Evolutionary conservation across 331 rosid species (phyloP), one percentile per base, ranked within the genome.

Genomic region (Pyracantha coccinea): DNA sequence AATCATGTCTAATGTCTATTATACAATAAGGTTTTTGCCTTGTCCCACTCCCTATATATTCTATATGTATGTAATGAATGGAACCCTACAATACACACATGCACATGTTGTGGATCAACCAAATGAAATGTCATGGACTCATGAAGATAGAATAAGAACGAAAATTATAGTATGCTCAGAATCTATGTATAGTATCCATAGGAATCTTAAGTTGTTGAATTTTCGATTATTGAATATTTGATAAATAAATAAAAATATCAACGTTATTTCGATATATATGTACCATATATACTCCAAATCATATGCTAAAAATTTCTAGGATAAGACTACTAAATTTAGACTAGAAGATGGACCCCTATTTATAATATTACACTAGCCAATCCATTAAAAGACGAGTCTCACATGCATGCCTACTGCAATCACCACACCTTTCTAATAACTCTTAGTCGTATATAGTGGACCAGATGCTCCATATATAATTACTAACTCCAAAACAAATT

Each of bases 351-450:
- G 83, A 74, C 68, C 83, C 68, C 61, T 20, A 47, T 57, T 3
- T 7, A 4, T 68, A 23, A 4, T 55, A 66, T 41, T 59, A 54
- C 73, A 52, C 28, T 47, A 20, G 10, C 59, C 84, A 45, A 55
- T 66, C 60, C 84, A 45, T 71, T 66, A 80, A 76, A 76, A 81
- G 84, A 71, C 55, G 75, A 65, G 81, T 64, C 53, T 76, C 80
- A 65, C 74, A 71, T 75, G 80, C 68, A 66, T 75, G 80, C 68
- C 45, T 29, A 63, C 63, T 15, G 57, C 75, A 31, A 68, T 58
- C 78, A 33, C 54, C 12, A 50, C 1, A 33, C 41, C 68, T 27
- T 29, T 23, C 17, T 23, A 23, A 58, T 27, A 24, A 25, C 27
- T 61, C 66, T 61, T 61, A 27, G 35, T 27, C 10, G 66, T 23